Percentiles rank a stretch among this genome's conserved stretches.
Conservation (phyloP, 495 filamentous ascomycete genomes). For the Penicillium steckii region DNA sequence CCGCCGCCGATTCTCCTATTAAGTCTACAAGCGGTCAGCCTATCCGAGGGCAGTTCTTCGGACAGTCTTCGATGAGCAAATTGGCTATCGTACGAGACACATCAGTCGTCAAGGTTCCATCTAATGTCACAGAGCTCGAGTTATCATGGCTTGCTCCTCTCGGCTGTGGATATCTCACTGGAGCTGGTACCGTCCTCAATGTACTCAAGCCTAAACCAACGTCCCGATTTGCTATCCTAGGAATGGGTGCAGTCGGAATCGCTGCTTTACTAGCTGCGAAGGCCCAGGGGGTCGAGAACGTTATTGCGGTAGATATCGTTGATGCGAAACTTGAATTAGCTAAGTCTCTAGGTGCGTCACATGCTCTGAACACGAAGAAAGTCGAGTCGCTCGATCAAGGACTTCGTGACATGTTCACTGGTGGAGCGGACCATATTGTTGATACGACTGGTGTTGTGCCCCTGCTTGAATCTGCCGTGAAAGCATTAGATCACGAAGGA, state of each 20-base stretch:
- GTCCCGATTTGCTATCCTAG: slow-evolving; percentile 33
- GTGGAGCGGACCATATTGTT: slow-evolving; percentile 37
- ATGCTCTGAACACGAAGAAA: slow-evolving; percentile 35
- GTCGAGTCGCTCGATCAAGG: slow-evolving; percentile 21
- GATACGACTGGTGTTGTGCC: slow-evolving; percentile 40
- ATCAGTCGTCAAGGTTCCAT: slow-evolving; percentile 28
- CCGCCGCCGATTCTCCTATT: slow-evolving; percentile 16
- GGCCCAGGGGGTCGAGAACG: slow-evolving; percentile 18
- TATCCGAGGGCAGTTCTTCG: slow-evolving; percentile 43
- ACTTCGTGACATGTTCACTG: slow-evolving; percentile 25
- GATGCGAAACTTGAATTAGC: slow-evolving; percentile 40
- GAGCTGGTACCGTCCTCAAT: slow-evolving; percentile 44
- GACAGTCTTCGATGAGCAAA: slow-evolving; percentile 40
- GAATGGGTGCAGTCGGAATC: slow-evolving; percentile 44
- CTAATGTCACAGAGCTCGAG: slow-evolving; percentile 15
- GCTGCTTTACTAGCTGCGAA: slow-evolving; percentile 36
- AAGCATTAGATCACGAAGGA: slow-evolving; percentile 34
- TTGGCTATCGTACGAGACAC: slow-evolving; percentile 33
- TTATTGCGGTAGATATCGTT: slow-evolving; percentile 47
- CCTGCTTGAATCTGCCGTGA: slow-evolving; percentile 31
- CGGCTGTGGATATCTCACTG: slow-evolving; percentile 50
- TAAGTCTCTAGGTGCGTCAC: slow-evolving; percentile 40
- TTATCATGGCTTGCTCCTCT: slow-evolving; percentile 38
- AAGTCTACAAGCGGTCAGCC: slow-evolving; percentile 22
- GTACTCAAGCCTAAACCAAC: slow-evolving; percentile 25